phyloP scores from a whole-genome alignment of 2,329 filamentous ascomycete species.

The Fusarium pseudonygamai region DNA sequence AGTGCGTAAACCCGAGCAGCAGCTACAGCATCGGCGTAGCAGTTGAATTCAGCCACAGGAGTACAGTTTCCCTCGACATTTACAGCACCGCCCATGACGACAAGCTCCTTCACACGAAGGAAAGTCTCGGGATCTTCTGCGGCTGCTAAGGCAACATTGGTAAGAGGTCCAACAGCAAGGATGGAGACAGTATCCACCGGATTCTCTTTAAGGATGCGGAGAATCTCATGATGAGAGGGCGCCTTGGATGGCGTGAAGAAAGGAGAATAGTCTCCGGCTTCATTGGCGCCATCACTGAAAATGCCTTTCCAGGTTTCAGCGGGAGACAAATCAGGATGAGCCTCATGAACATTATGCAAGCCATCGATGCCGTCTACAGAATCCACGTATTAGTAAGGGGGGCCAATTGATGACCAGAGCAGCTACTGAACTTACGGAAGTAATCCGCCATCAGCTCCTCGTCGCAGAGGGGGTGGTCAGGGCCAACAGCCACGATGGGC shows the following conservation, averaged over 20 bases:
- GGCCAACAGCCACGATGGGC: constrained; percentile 86
- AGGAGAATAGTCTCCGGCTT: constrained; percentile 58
- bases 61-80: constrained; percentile 82
- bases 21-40: constrained; percentile 85
- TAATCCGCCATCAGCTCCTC: constrained; percentile 83
- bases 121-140: constrained; percentile 90
- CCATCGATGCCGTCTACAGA: constrained; percentile 77
- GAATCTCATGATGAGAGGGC: constrained; percentile 84
- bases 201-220: constrained; percentile 84
- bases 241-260: constrained; percentile 80
- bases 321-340: constrained; percentile 79
- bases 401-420: not conserved
- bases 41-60: constrained; percentile 94
- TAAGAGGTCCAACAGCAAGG: constrained; percentile 87
- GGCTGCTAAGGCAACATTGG: constrained; percentile 91
- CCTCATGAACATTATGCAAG: constrained; percentile 77
- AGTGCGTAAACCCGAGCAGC: constrained; percentile 81
- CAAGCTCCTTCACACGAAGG: constrained; percentile 86
- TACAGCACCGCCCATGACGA: constrained; percentile 94
- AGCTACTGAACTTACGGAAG: constrained; percentile 75
- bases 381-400: constrained; percentile 8
- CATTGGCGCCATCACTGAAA: constrained; percentile 58
- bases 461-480: constrained; percentile 85
- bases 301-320: constrained; percentile 78
- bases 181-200: constrained; percentile 88